A percentile compares a stretch with the other conserved stretches of the same genome.
These are phyloP conservation scores for Arctium lappa DNA, from an alignment of 129 eudicot genomes.

Conservation along the genomic window DNA sequence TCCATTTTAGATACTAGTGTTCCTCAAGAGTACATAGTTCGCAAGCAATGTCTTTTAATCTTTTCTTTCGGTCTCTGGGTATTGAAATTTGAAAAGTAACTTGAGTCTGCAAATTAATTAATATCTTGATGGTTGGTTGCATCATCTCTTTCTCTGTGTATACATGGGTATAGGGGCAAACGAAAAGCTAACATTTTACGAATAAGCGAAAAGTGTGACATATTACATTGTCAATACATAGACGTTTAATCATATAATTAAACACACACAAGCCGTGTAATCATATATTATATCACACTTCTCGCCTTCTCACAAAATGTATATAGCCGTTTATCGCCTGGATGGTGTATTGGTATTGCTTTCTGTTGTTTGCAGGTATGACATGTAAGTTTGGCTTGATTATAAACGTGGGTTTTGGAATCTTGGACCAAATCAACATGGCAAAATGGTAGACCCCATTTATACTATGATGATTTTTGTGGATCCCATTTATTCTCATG, in stretches of 20 bases:
- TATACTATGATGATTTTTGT: slow-evolving; percentile 28
- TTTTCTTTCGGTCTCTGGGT: not conserved
- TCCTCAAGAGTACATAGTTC: not conserved
- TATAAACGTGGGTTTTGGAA: slow-evolving; percentile 26
- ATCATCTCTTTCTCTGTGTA: not conserved
- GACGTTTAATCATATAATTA: too few relatives aligned
- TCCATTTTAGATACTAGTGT: not conserved
- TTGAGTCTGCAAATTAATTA: not conserved
- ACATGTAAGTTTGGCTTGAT: not conserved
- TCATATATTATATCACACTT: too few relatives aligned
- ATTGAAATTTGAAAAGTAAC: not conserved
- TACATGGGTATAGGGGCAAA: too few relatives aligned
- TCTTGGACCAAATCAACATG: slow-evolving; percentile 10
- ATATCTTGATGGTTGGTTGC: not conserved
- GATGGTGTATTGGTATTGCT: not conserved
- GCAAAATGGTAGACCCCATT: slow-evolving; percentile 43
- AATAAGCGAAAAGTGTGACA: too few relatives aligned
- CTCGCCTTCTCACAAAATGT: too few relatives aligned
- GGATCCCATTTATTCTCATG: slow-evolving; percentile 35
- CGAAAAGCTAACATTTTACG: too few relatives aligned
- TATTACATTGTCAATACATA: too few relatives aligned
- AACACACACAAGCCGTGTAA: too few relatives aligned
- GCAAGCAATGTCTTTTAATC: not conserved
- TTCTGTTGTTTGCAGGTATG: not conserved
- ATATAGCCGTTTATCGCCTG: not conserved